Evolutionary conservation across 371 early-diverging fungal genomes (phyloP).

Genomic region (Vairimorpha necatrix): DNA sequence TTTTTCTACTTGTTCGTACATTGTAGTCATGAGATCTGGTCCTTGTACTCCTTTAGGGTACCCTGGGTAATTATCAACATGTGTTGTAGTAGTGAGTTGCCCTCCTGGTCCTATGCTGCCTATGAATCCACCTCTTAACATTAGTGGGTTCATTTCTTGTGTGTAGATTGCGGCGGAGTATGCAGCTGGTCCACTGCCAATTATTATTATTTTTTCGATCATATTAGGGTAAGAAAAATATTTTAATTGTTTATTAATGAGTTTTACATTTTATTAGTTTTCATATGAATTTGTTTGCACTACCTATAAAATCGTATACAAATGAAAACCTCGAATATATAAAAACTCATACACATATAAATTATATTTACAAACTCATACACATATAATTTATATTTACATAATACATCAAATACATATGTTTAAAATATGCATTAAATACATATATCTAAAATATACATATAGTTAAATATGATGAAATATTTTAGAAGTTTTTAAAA

Average conservation of each 20-base stretch:
- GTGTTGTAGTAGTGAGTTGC: constrained; percentile 66
- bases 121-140: constrained; percentile 75
- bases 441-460: no score
- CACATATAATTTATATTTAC: no score
- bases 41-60: constrained; percentile 64
- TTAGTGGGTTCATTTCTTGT: constrained; percentile 76
- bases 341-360: no score
- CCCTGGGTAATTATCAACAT: constrained; percentile 67
- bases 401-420: no score
- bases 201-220: constrained; percentile 57
- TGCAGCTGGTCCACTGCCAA: constrained; percentile 83
- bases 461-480: no score
- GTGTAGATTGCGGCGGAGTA: constrained; percentile 89
- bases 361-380: no score
- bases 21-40: constrained; percentile 63
- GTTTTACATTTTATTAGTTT: no score
- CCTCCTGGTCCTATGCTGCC: constrained; percentile 73
- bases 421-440: no score
- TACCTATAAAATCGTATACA: no score
- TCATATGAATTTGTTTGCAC: background rate
- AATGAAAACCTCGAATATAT: no score
- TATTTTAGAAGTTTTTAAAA: no score
- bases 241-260: background rate
- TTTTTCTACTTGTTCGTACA: constrained; percentile 70
- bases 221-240: background rate